Evolutionary conservation across 225 moss, liverwort and hornwort genomes (phyloP), one percentile per base, ranked within the genome.

Genomic region (Thuidium tamariscinum): DNA sequence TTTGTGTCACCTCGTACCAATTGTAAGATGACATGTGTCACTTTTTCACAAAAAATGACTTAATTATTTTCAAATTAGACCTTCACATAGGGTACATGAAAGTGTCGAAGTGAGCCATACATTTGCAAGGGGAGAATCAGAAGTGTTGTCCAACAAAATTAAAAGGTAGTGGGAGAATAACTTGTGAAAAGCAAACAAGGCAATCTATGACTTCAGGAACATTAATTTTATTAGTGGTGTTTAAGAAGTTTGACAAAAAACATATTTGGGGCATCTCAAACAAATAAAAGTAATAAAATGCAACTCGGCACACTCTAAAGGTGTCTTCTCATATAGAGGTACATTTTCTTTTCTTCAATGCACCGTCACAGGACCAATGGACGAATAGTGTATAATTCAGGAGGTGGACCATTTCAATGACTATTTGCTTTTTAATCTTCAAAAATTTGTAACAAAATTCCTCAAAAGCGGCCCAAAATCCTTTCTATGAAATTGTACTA

Each of bases 151-250:
- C 0, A 1, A 0, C 11, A 72, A 73, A 73, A 29, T 30, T 18
- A 72, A 20, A 72, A 1, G 30, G 4, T n/a, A n/a, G n/a, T n/a
- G 14, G 18, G 19, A 2, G 14, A 9, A n/a, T n/a, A n/a, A 6
- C 32, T 48, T 32, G 4, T 18, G 7, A 30, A 30, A 30, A 48
- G 6, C 5, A 19, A 9, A 1, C 18, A 10, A 46, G 10, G 11
- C 46, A 46, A 29, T 29, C 16, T 72, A 0, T 0, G 0, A 18
- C 6, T 18, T 30, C 6, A 0, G 0, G 0, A 48, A 44, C 18
- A 11, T 0, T 30, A 0, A 16, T 30, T 19, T 11, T 46, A 4
- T 10, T 6, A 11, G 10, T 10, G 29, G 3, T 29, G 9, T 17
- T 42, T 5, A 0, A 4, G 1, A 27, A 70, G 9, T 71, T 27